Evolutionary conservation across 768 basidiomycete genomes (phyloP).

Genomic region (Mycena latifolia): DNA sequence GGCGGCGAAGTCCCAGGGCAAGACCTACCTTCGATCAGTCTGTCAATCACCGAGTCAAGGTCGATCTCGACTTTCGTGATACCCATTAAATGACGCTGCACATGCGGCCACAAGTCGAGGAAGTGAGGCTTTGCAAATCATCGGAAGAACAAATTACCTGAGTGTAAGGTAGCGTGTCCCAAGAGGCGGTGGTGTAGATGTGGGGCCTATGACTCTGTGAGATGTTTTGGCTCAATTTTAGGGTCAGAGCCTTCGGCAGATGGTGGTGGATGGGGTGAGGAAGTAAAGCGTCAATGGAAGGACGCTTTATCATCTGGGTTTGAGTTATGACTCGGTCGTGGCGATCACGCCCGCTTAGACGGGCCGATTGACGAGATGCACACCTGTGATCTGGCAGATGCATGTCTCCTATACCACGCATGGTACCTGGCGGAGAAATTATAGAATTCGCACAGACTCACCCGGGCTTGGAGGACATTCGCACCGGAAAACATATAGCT

Average conservation of each 20-base stretch:
- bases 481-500: neutral
- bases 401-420: neutral
- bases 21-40: constrained; percentile 94
- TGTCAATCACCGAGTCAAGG: constrained; percentile 99
- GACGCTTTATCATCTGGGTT: neutral
- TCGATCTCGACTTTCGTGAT: constrained; percentile 93
- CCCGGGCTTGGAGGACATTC: neutral
- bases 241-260: too few relatives aligned
- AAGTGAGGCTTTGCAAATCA: neutral
- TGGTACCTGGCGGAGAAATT: neutral
- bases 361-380: constrained; percentile 8
- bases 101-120: neutral
- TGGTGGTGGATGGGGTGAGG: too few relatives aligned
- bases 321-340: neutral
- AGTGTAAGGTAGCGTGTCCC: too few relatives aligned
- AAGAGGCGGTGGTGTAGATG: too few relatives aligned
- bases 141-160: too few relatives aligned
- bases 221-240: too few relatives aligned
- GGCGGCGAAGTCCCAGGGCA: neutral
- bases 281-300: neutral
- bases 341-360: constrained; percentile 4
- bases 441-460: too few relatives aligned
- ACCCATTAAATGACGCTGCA: constrained; percentile 65
- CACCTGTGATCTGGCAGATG: constrained; percentile 12
- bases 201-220: too few relatives aligned